Conservation (phyloP, 2,329 filamentous ascomycete genomes). For the Rutstroemia sp. region DNA sequence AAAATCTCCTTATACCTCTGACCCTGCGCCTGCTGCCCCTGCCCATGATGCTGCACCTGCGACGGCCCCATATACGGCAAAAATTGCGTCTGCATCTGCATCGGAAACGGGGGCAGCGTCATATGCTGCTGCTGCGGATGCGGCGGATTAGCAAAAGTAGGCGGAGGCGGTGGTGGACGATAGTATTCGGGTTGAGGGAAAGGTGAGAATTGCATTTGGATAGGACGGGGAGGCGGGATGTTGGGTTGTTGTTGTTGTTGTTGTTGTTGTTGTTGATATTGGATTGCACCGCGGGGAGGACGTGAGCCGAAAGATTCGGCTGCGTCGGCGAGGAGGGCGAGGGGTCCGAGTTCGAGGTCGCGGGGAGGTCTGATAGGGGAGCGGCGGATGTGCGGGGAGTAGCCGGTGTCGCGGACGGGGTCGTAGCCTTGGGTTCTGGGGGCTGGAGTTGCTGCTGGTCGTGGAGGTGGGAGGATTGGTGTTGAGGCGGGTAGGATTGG, state of each 20-base stretch:
- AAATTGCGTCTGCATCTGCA: not conserved
- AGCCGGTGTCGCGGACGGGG: conserved; percentile 18
- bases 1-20: not conserved
- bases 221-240: not conserved
- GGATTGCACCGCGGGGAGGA: not conserved
- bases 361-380: not conserved
- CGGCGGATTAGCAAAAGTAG: not conserved
- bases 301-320: not conserved
- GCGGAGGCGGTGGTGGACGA: not conserved
- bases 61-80: not conserved
- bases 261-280: not conserved
- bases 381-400: conserved; percentile 4
- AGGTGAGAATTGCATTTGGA: not conserved
- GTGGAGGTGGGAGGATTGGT: not conserved
- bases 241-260: not conserved
- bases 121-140: not conserved
- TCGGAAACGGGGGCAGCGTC: too few relatives aligned
- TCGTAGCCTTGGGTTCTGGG: conserved; percentile 16
- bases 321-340: conserved; percentile 4
- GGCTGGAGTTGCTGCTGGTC: conserved; percentile 1
- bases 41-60: not conserved
- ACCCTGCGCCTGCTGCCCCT: not conserved
- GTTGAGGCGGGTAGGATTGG: conserved; percentile 1
- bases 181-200: not conserved
- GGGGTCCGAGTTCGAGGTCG: not conserved